Evolutionary conservation across 1,284 basidiomycete species (phyloP), one percentile per base, ranked within the genome.

Genomic region (Mycosarcoma maydis): DNA sequence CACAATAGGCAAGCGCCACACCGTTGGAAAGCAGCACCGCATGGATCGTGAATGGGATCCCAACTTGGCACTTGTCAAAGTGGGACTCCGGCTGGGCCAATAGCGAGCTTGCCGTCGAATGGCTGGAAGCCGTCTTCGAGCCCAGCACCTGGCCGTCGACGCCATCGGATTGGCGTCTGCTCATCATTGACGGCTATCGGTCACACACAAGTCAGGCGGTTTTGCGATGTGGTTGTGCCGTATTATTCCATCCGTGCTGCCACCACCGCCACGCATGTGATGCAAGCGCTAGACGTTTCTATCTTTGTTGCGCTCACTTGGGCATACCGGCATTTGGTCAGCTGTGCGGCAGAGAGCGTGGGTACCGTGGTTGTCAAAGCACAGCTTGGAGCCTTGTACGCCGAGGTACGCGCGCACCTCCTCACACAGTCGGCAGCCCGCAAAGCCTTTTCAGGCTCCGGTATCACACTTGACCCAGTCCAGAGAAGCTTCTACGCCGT

Each of bases 141-240:
- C n/a, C n/a, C n/a, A n/a, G n/a, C n/a, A n/a, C n/a, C n/a, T n/a
- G n/a, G n/a, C n/a, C n/a, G n/a, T n/a, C n/a, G n/a, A n/a, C n/a
- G n/a, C n/a, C n/a, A n/a, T n/a, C n/a, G n/a, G n/a, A n/a, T n/a
- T n/a, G n/a, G n/a, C n/a, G n/a, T n/a, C n/a, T n/a, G n/a, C 53
- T 48, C 53, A 55, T 55, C 39, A 43, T 55, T 16, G 33, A 55
- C 26, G 39, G 52, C 14, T 43, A 54, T 26, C 14, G 33, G 3
- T 54, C 38, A 2, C 51, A 54, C 30, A 54, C 43, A 10, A 40
- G 19, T 16, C 3, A 19, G 17, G 22, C 26, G 29, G 39, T 54
- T 29, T 20, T 14, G 20, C 36, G 10, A n/a, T 26, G 4, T 55
- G 53, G 53, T 23, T 11, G 16, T 11, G 20, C 1, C 39, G 19